Percentiles rank a stretch among this genome's conserved stretches.
These are phyloP conservation scores for Geranium brycei DNA, from an alignment of 345 rosid species.

Conservation along the genomic window DNA sequence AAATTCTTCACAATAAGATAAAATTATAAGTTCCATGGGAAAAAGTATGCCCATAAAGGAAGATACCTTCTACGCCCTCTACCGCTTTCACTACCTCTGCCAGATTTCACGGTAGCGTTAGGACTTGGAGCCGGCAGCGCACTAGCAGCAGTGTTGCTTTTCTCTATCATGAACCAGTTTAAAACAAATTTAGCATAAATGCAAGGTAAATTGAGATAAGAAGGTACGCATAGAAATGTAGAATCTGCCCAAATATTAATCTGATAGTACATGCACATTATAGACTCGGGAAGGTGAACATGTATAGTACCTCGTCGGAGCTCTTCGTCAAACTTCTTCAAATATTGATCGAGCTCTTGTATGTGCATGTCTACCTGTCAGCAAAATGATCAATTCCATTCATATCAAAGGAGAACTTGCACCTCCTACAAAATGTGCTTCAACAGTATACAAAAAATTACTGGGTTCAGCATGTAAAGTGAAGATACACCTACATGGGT, in stretches of 20 bases:
- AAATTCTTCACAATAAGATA: too few species aligned
- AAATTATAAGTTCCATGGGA: background rate
- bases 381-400: background rate
- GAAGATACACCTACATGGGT: background rate
- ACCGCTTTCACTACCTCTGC: constrained; percentile 60
- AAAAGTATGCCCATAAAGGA: constrained; percentile 10
- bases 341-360: constrained; percentile 82
- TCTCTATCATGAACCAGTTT: constrained; percentile 31
- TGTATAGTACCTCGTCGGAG: constrained; percentile 51
- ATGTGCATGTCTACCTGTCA: constrained; percentile 86
- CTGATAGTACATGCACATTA: background rate
- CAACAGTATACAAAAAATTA: background rate
- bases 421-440: background rate
- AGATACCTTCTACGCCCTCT: constrained; percentile 92
- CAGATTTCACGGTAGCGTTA: constrained; percentile 41
- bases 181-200: background rate
- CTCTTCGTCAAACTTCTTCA: constrained; percentile 69
- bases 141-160: constrained; percentile 40
- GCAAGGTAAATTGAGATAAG: background rate
- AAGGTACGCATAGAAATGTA: background rate
- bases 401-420: background rate
- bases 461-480: background rate
- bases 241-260: background rate
- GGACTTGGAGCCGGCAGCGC: constrained; percentile 29
- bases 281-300: background rate